phyloP scores from a whole-genome alignment of 768 basidiomycete genomes.

The Auricularia cornea region DNA sequence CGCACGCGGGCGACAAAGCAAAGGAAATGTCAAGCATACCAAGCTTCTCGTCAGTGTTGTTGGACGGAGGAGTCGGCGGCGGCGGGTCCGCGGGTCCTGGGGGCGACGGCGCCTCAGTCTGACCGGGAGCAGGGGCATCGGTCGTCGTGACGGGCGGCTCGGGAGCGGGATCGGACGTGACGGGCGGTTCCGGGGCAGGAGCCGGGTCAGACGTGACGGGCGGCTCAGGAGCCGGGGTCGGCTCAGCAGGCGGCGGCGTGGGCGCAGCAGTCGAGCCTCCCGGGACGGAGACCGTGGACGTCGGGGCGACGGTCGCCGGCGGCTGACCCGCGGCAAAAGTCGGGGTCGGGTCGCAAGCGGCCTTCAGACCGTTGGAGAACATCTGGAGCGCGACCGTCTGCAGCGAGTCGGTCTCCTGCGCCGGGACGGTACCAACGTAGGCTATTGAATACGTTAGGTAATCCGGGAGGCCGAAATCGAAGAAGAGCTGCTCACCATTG shows the following conservation, averaged over 20 bases:
- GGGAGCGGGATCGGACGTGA: background rate
- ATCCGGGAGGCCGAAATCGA: too few relatives aligned
- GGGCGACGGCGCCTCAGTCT: slow-evolving; percentile 23
- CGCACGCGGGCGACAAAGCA: background rate
- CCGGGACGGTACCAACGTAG: slow-evolving; percentile 2
- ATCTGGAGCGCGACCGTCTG: background rate
- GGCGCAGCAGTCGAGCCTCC: background rate
- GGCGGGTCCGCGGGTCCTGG: slow-evolving; percentile 17
- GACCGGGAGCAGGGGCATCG: slow-evolving; percentile 5
- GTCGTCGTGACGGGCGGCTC: background rate
- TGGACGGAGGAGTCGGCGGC: slow-evolving; percentile 3
- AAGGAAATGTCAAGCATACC: background rate
- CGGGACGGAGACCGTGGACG: background rate
- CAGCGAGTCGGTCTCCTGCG: background rate
- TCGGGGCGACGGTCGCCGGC: background rate
- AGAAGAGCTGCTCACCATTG: slow-evolving; percentile 14
- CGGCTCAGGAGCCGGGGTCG: too few relatives aligned
- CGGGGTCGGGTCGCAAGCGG: background rate
- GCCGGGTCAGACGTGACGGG: background rate
- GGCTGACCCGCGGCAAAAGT: background rate
- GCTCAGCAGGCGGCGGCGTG: background rate
- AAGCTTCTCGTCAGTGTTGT: background rate
- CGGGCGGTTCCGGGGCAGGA: too few relatives aligned
- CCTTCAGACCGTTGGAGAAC: slow-evolving; percentile 4
- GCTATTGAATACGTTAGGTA: too few relatives aligned